A percentile compares a stretch with the other conserved stretches of the same genome.
Evolutionary conservation across 1,139 yeast species (phyloP).

Genomic region (Protomyces gravidus): DNA sequence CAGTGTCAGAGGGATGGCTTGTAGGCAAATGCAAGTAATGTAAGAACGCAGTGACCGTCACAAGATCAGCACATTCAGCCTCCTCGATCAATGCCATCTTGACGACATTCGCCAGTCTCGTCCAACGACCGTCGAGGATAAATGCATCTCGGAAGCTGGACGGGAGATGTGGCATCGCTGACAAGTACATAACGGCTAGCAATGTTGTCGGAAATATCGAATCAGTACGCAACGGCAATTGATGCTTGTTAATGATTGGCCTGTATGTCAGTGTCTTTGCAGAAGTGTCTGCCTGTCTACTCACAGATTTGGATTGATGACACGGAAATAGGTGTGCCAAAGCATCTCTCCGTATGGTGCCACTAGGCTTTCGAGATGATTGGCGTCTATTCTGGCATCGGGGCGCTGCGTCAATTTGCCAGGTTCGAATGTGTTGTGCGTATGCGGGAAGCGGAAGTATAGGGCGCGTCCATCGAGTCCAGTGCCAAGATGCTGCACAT

Average conservation of each 20-base stretch:
- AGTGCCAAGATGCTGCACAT: neutral
- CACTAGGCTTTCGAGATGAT: neutral
- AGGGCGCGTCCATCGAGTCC: neutral
- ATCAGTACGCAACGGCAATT: neutral
- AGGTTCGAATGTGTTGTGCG: neutral
- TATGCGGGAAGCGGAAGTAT: neutral
- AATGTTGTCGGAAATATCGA: neutral
- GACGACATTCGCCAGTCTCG: neutral
- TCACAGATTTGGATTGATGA: neutral
- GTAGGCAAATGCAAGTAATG: neutral
- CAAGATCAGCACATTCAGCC: neutral
- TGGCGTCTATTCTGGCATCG: neutral
- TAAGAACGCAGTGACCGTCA: neutral
- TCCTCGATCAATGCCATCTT: neutral
- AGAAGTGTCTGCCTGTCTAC: neutral
- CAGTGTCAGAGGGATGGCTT: neutral
- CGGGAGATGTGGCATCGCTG: neutral
- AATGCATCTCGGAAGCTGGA: neutral
- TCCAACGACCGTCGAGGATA: neutral
- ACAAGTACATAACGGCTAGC: neutral
- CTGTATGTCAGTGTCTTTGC: neutral
- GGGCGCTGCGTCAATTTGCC: neutral
- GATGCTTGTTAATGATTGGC: neutral
- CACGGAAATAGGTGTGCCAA: neutral
- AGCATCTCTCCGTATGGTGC: neutral